These are phyloP conservation scores for Pythium phragmiticola DNA, from an alignment of 352 stramenopile species.

Conservation along the genomic window DNA sequence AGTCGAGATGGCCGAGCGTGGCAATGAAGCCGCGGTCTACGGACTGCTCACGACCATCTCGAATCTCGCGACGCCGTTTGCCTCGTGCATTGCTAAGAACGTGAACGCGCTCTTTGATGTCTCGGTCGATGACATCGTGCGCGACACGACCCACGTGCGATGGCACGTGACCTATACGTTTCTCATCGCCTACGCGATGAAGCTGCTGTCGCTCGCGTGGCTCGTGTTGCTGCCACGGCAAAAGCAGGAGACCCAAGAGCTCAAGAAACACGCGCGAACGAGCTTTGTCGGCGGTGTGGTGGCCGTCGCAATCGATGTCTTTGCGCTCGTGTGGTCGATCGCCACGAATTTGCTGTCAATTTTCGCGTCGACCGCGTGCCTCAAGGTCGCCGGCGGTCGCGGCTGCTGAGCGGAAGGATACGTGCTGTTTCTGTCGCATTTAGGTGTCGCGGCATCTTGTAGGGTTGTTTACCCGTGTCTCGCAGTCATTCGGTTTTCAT, in stretches of 20 bases:
- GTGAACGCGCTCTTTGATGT: constrained; percentile 42
- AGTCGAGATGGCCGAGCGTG: constrained; percentile 42
- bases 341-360: constrained; percentile 56
- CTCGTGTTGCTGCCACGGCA: constrained; percentile 57
- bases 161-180: constrained; percentile 35
- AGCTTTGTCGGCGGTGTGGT: constrained; percentile 39
- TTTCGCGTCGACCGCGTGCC: constrained; percentile 52
- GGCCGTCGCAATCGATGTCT: constrained; percentile 35
- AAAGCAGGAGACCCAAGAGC: constrained; percentile 48
- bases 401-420: constrained; percentile 34
- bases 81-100: constrained; percentile 35
- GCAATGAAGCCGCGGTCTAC: constrained; percentile 41
- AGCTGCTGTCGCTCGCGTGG: constrained; percentile 44
- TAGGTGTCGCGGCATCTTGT: not conserved
- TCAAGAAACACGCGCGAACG: constrained; percentile 36
- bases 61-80: constrained; percentile 37
- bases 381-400: constrained; percentile 50
- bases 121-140: constrained; percentile 31
- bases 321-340: constrained; percentile 59
- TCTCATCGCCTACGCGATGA: constrained; percentile 40
- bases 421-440: too few relatives aligned
- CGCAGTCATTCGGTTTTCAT: too few relatives aligned
- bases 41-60: constrained; percentile 40
- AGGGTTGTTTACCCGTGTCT: too few relatives aligned
- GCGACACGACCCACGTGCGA: constrained; percentile 33